These are phyloP conservation scores for Nicotiana otophora DNA, from an alignment of 257 asterid genomes.

Conservation along the genomic window DNA sequence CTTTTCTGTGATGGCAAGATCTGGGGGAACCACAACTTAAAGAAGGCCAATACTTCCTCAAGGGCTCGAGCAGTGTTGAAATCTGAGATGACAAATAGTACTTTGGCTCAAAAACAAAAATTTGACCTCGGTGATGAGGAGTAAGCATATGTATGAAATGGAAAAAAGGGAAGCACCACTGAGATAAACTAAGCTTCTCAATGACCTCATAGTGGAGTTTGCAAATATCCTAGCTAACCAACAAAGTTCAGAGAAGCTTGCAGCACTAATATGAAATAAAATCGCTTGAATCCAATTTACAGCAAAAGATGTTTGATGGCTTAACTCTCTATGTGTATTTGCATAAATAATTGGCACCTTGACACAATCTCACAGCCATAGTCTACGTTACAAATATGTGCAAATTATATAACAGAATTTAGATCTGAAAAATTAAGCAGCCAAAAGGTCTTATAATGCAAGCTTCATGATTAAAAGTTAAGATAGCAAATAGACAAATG, in stretches of 20 bases:
- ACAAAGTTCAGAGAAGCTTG: background rate
- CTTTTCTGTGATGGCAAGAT: conserved; percentile 73
- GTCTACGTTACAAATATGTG: background rate
- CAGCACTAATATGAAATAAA: background rate
- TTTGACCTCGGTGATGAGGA: background rate
- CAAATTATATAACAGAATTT: background rate
- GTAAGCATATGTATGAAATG: conserved; percentile 11
- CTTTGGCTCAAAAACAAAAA: background rate
- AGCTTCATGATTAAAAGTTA: background rate
- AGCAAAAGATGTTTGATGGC: background rate
- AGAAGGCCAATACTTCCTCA: conserved; percentile 80
- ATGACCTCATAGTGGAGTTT: background rate
- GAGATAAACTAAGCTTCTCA: background rate
- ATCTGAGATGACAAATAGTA: conserved; percentile 28
- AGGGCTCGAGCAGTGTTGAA: conserved; percentile 45
- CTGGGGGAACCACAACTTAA: conserved; percentile 55
- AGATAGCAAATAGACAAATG: background rate
- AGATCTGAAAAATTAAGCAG: background rate
- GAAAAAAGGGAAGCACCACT: background rate
- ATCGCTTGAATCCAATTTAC: background rate
- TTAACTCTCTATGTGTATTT: background rate
- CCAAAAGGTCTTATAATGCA: background rate
- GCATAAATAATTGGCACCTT: background rate
- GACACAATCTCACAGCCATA: background rate
- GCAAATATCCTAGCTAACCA: conserved; percentile 4